Base-by-base conservation (phyloP, 179 eudicot species). In the Beta macrorhiza region DNA sequence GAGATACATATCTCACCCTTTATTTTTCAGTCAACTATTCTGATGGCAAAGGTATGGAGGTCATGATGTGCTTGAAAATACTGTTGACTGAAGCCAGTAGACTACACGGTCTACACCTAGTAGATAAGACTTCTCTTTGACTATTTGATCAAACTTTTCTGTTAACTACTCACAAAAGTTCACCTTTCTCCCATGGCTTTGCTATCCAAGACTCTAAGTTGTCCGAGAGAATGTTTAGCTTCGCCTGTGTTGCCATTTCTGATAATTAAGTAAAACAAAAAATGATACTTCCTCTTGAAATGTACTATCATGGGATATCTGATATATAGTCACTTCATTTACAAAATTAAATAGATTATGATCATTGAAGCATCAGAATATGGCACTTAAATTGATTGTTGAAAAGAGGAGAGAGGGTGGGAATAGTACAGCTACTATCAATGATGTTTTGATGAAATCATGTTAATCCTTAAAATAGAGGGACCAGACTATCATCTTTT, bases 1-100 rank as follows among this genome's bases (percentile, higher is more conserved):
- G 98, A 94, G 87, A 78, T 89, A 75, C 90, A 90, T 87, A 88
- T 96, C 47, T 87, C 98, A 56, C 94, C 98, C 45, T 88, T 82
- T 64, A 81, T 92, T 15, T 96, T 89, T 79, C 92, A 79, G 79
- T 74, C 81, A 5, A 90, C 99, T 74, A 79, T 94, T 75, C 86
- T 87, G 92, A 85, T 81, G 86, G 94, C 94, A 78, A 90, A 92
- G 97, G 98, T 96, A 82, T 72, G 85, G 42, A 67, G 74, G 67
- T 49, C 74, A 9, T 72, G 37, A 77, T 67, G 20, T 80, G 65
- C 81, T 56, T 12, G 47, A 55, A 32, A 72, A 79, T 70, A 59
- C 74, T 82, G 79, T 37, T 79, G 19, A 7, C 70, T 16, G 42
- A 37, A 37, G 42, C 42, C 4, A 49, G 58, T 56, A 64, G 8